Base-by-base conservation (phyloP, 2,329 filamentous ascomycete genomes). In the Albifimbria verrucaria region DNA sequence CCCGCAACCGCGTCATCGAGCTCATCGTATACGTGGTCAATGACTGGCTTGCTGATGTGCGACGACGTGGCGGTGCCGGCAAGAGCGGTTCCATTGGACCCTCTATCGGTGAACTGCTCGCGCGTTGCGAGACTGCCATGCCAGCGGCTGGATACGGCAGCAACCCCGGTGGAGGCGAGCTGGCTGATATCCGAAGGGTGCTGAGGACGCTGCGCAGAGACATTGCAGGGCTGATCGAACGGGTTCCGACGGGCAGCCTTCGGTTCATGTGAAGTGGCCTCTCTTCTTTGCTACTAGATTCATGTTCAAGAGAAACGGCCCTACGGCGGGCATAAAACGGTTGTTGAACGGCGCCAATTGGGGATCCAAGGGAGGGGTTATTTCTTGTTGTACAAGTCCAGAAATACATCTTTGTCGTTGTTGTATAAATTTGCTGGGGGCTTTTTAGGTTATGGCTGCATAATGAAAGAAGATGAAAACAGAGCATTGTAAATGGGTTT, bases 11-110 rank as follows among this genome's bases (percentile, higher is more conserved):
- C 20, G 72, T 85, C 21, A 76, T 82, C 41, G 79, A 82, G 65
- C 79, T 81, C 68, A 80, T 84, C 58, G 69, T 74, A 36, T 74
- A 72, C 49, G 74, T 74, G 1, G 73, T 82, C 11, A 73, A 74
- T 50, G 69, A 72, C 51, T 82, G 79, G 79, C 72, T 75, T 15
- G 71, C 73, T 22, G 77, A 81, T 52, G 69, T 77, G 6, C 76
- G 79, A 59, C 68, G 78, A 46, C 72, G 74, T 17, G 76, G 76
- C 48, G 75, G 72, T 44, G 64, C 65, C 36, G 65, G 65, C 49
- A 73, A 72, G 61, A 69, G 72, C 15, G 68, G 68, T 2, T 64
- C 66, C 7, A 72, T 78, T 22, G 68, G 72, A 7, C 64, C 64
- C 4, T 77, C 77, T 62, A 73, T 82, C 23, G 70, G 71, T 21